Base-by-base conservation (phyloP, 208 protist species). In the Acanthamoeba polyphaga region DNA sequence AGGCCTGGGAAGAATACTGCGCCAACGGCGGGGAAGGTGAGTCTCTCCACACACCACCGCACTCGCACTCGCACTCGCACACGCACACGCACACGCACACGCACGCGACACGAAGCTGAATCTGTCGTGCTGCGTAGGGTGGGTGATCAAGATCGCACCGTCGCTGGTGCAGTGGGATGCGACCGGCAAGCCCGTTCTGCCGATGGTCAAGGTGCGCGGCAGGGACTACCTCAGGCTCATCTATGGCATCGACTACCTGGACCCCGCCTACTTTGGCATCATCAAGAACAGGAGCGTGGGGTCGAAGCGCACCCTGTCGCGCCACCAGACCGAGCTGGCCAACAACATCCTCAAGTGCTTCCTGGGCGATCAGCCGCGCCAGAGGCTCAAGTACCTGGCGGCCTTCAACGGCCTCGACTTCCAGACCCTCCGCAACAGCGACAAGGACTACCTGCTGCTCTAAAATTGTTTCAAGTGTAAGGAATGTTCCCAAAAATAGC, bases 151-250 rank as follows among this genome's bases (percentile, higher is more conserved):
- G 74, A n/a, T 55, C n/a, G 46, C 74, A 24, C 74, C 74, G 43
- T 53, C 43, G 38, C 46, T 84, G 6, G 46, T 84, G 74, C 74
- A 53, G 74, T 84, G 46, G 43, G 74, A 84, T n/a, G 74, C 74
- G 38, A n/a, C 74, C 0, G 74, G 74, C 46, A 84, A 53, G 74
- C 43, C 74, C 19, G 24, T 84, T 4, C 74, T 84, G 43, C 74
- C 74, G 43, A 84, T 84, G 74, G 74, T 84, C 43, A 84, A 84
- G 74, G 74, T 84, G 74, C 74, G 74, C 43, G 74, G 74, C 74
- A n/a, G 74, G n/a, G 74, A 84, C 74, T 84, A 84, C 22, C 74
- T 84, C n/a, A n/a, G 74, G 22, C 34, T 84, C 74, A 84, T 84
- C 74, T 84, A 84, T 38, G 74, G 74, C 74, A 84, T 84, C 43